These are phyloP conservation scores for Paramecium biaurelia DNA, from an alignment of 73 alveolate species.

Conservation along the genomic window DNA sequence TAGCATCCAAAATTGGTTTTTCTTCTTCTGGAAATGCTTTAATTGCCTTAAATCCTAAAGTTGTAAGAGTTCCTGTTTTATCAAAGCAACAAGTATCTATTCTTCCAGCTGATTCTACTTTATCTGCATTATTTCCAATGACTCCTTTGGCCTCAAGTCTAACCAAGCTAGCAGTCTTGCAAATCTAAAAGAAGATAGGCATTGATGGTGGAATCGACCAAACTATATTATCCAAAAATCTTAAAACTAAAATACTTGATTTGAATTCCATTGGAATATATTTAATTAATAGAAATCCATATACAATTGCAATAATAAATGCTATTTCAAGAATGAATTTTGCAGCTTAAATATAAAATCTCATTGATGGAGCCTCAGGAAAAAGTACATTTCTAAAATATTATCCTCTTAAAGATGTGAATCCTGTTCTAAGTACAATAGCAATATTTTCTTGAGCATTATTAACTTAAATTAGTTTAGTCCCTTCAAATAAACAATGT, in stretches of 20 bases:
- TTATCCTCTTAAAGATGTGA: slow-evolving; percentile 21
- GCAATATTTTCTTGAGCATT: slow-evolving; percentile 16
- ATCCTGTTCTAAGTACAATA: slow-evolving; percentile 51
- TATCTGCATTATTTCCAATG: slow-evolving; percentile 54
- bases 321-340: slow-evolving; percentile 46
- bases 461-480: neutral
- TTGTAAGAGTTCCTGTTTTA: slow-evolving; percentile 63
- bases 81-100: slow-evolving; percentile 54
- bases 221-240: slow-evolving; percentile 45
- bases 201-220: slow-evolving; percentile 64
- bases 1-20: neutral
- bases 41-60: slow-evolving; percentile 54
- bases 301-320: neutral
- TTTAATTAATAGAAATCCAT: neutral
- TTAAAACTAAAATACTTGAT: neutral
- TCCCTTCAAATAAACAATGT: slow-evolving; percentile 59
- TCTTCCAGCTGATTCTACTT: slow-evolving; percentile 55
- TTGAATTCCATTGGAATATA: neutral
- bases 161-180: slow-evolving; percentile 48
- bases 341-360: slow-evolving; percentile 38
- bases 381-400: slow-evolving; percentile 43
- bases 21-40: slow-evolving; percentile 31
- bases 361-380: slow-evolving; percentile 10
- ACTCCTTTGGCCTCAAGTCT: neutral
- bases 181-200: slow-evolving; percentile 49